Percentiles rank a stretch among this genome's conserved stretches.
These are phyloP conservation scores for Lecanicillium sp. DNA, from an alignment of 2,329 filamentous ascomycete genomes.

Conservation along the genomic window DNA sequence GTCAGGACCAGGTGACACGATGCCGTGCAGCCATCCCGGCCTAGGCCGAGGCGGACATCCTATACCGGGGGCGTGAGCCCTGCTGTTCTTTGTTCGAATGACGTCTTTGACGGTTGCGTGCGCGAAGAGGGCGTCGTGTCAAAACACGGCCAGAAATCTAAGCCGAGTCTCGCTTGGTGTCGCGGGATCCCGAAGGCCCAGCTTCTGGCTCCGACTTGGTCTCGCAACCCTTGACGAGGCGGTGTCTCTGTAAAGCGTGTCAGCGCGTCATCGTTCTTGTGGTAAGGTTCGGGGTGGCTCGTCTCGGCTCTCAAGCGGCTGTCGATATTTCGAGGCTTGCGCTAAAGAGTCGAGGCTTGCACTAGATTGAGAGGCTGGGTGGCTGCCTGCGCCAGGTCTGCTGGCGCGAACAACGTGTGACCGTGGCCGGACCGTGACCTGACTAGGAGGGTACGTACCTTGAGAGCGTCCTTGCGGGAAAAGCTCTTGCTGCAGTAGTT, in stretches of 20 bases:
- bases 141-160: no score
- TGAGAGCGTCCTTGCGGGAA: slow-evolving; percentile 90
- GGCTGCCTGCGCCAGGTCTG: not conserved
- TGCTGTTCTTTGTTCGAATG: no score
- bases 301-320: not conserved
- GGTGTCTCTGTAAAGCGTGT: slow-evolving; percentile 43
- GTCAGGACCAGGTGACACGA: no score
- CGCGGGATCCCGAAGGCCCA: slow-evolving; percentile 19
- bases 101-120: no score
- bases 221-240: slow-evolving; percentile 59
- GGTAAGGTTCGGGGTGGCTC: not conserved
- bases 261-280: not conserved
- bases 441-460: slow-evolving; percentile 55
- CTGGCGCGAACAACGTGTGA: not conserved
- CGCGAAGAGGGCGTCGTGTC: no score
- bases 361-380: not conserved
- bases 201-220: slow-evolving; percentile 24
- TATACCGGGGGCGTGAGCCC: no score
- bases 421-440: no score
- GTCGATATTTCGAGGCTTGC: slow-evolving; percentile 1
- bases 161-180: not conserved
- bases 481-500: slow-evolving; percentile 92
- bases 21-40: no score
- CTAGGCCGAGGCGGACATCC: no score
- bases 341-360: not conserved